Evolutionary conservation across 306 rosid species (phyloP).

Genomic region (Cicer pinnatifidum): DNA sequence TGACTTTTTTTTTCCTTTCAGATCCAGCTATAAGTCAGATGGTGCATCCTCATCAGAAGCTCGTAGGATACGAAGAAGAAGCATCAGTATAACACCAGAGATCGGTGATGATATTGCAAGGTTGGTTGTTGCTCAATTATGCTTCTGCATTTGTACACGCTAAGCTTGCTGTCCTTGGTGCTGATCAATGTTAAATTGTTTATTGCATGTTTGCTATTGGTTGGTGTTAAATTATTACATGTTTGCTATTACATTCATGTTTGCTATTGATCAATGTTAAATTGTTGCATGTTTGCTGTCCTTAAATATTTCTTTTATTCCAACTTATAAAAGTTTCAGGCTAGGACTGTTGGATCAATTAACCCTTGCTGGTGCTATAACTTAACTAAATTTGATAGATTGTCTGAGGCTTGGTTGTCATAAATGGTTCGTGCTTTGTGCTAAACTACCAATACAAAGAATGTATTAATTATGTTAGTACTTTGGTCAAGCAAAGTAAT

Average conservation of each 20-base stretch:
- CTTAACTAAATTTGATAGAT: constrained; percentile 9
- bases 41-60: constrained; percentile 81
- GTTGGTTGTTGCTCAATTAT: constrained; percentile 57
- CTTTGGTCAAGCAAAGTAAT: constrained; percentile 36
- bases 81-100: constrained; percentile 95
- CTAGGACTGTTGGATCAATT: constrained; percentile 9
- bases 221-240: neutral
- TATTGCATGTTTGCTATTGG: constrained; percentile 9
- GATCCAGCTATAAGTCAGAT: constrained; percentile 75
- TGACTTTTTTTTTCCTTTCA: constrained; percentile 38
- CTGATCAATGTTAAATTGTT: constrained; percentile 30
- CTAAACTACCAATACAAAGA: constrained; percentile 17
- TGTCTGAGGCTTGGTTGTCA: constrained; percentile 29
- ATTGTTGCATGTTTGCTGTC: constrained; percentile 9
- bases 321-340: neutral
- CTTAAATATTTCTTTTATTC: constrained; percentile 9
- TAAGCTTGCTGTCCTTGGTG: constrained; percentile 25
- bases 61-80: constrained; percentile 85
- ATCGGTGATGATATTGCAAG: constrained; percentile 97
- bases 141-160: constrained; percentile 21
- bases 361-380: constrained; percentile 28
- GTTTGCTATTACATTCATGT: neutral
- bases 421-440: constrained; percentile 31
- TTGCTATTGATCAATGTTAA: constrained; percentile 30
- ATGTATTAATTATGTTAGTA: constrained; percentile 1